Conservation (phyloP, 2,329 filamentous ascomycete species). For the Diaporthe citrichinensis region DNA sequence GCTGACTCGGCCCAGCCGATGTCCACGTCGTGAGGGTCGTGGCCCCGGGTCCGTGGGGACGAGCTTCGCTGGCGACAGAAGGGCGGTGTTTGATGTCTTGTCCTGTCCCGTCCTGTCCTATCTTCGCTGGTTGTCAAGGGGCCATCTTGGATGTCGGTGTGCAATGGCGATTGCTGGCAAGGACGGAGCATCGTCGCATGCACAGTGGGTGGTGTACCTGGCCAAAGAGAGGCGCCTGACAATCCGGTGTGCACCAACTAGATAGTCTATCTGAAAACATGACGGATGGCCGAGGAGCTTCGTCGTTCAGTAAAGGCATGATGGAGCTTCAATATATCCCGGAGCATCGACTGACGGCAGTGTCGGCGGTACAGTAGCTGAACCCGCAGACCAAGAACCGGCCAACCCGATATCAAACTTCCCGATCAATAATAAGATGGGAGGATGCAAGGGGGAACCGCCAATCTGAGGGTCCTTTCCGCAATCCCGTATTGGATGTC, state of each 20-base stretch:
- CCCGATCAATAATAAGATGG: constrained; percentile 8
- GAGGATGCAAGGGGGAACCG: constrained; percentile 16
- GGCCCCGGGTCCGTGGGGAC: constrained; percentile 26
- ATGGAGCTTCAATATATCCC: constrained; percentile 19
- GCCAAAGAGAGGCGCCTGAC: not conserved
- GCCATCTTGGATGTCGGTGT: constrained; percentile 15
- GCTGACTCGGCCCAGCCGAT: constrained; percentile 34
- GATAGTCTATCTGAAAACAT: not conserved
- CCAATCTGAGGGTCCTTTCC: constrained; percentile 29
- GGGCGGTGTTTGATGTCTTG: constrained; percentile 30
- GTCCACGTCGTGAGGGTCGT: constrained; percentile 27
- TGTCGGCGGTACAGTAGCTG: constrained; percentile 3
- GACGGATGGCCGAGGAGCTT: not conserved
- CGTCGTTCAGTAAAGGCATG: not conserved
- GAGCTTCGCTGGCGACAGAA: constrained; percentile 22
- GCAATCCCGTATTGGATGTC: constrained; percentile 34
- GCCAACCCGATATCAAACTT: constrained; percentile 16
- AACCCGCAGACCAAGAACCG: not conserved
- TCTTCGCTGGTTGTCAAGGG: not conserved
- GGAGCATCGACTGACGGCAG: constrained; percentile 4
- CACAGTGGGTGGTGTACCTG: not conserved
- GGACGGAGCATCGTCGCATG: constrained; percentile 16
- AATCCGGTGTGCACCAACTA: not conserved
- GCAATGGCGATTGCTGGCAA: not conserved
- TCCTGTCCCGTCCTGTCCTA: not conserved